These are phyloP conservation scores for Musa balbisiana DNA, from an alignment of 202 grass and related monocot species.

Conservation along the genomic window DNA sequence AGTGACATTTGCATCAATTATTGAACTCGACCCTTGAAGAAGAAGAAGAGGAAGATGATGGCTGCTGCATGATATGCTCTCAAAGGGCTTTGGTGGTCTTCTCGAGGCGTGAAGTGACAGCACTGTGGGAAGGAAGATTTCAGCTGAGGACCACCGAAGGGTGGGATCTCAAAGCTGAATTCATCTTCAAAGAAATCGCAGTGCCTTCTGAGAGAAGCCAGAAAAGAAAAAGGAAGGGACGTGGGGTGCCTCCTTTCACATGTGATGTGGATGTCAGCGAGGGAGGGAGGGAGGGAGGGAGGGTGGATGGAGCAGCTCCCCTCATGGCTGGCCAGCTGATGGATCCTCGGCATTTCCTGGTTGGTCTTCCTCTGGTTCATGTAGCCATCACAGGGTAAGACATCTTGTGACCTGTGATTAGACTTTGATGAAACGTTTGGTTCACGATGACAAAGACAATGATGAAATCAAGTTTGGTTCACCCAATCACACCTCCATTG, in stretches of 20 bases:
- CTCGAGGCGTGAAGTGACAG: conserved; percentile 5
- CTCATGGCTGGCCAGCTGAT: background rate
- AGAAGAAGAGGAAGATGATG: background rate
- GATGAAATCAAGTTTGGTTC: no score
- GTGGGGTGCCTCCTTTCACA: conserved; percentile 4
- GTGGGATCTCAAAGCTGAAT: background rate
- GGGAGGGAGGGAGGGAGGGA: background rate
- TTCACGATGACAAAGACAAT: no score
- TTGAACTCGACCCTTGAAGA: background rate
- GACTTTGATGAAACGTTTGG: no score
- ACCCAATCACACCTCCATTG: no score
- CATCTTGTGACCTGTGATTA: no score
- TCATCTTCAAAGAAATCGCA: background rate
- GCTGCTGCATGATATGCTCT: background rate
- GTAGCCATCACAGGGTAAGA: no score
- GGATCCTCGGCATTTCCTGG: no score
- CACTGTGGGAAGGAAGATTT: conserved; percentile 10
- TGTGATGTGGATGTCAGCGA: background rate
- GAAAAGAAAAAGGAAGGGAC: background rate
- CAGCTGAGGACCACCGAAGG: background rate
- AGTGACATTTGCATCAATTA: background rate
- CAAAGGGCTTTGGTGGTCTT: background rate
- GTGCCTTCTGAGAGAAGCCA: conserved; percentile 4
- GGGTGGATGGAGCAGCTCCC: background rate
- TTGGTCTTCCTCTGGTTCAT: no score